phyloP scores from a whole-genome alignment of 768 basidiomycete genomes.

The Phaeotremella fagi region DNA sequence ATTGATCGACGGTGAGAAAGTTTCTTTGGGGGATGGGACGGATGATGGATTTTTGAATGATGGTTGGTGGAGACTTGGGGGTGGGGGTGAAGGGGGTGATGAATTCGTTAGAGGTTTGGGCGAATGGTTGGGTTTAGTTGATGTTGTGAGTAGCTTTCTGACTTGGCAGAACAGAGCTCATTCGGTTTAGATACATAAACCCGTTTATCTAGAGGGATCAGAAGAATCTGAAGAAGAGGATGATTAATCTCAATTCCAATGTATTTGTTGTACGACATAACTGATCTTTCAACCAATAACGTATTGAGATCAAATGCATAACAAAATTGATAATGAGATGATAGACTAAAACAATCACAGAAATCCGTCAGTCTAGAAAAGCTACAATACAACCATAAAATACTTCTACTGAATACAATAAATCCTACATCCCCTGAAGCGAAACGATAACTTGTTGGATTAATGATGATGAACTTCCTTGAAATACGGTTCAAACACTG shows the following conservation, averaged over 20 bases:
- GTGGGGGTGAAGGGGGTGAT: constrained; percentile 40
- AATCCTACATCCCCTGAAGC: neutral
- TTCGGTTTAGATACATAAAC: constrained; percentile 23
- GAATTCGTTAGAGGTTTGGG: constrained; percentile 38
- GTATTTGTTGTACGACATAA: too few relatives aligned
- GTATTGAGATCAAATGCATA: too few relatives aligned
- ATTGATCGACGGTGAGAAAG: neutral
- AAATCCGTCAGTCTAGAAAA: neutral
- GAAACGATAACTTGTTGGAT: neutral
- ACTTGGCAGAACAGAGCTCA: neutral
- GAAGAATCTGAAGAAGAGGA: constrained; percentile 15
- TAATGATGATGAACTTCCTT: constrained; percentile 10
- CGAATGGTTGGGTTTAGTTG: constrained; percentile 36
- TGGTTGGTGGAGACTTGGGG: constrained; percentile 39
- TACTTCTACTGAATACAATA: neutral
- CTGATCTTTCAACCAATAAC: too few relatives aligned
- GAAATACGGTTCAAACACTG: constrained; percentile 88
- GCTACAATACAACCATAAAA: neutral
- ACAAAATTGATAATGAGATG: too few relatives aligned
- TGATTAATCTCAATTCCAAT: constrained; percentile 1
- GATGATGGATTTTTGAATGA: constrained; percentile 10
- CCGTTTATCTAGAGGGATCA: constrained; percentile 27
- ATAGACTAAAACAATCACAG: too few relatives aligned
- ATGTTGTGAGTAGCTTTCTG: constrained; percentile 23
- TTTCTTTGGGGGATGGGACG: neutral